A percentile compares a stretch with the other conserved stretches of the same genome.
Evolutionary conservation across 805 yeast genomes (phyloP).

Genomic region (Saccharomycopsis vini): DNA sequence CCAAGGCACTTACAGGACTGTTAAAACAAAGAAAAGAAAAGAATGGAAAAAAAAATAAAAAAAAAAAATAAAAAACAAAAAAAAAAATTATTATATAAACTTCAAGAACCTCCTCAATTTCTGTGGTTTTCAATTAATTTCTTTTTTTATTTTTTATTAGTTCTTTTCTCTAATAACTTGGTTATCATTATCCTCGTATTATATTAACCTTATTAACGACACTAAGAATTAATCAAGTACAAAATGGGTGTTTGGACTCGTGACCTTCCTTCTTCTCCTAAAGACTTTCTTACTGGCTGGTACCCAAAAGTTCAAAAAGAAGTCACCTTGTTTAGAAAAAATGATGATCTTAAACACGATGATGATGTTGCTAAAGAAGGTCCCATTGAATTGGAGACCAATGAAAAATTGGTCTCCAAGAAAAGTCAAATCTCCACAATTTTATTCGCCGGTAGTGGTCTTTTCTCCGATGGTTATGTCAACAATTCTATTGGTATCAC

Average conservation of each 20-base stretch:
- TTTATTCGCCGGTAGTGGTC: constrained; percentile 82
- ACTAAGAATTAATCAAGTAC: no score
- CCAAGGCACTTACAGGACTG: no score
- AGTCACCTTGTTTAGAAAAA: constrained; percentile 27
- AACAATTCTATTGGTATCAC: constrained; percentile 79
- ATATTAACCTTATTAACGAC: no score
- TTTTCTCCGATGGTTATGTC: constrained; percentile 89
- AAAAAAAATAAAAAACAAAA: no score
- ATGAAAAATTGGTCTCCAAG: constrained; percentile 20
- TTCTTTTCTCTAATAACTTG: no score
- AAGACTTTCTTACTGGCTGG: constrained; percentile 35
- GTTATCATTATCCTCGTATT: no score
- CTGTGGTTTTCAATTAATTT: no score
- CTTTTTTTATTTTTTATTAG: no score
- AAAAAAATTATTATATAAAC: no score
- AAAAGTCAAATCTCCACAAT: constrained; percentile 47
- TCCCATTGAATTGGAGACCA: constrained; percentile 15
- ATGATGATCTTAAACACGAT: constrained; percentile 24
- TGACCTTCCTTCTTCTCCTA: constrained; percentile 40
- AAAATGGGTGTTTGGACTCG: constrained; percentile 28
- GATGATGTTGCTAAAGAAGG: constrained; percentile 18
- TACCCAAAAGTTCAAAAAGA: constrained; percentile 34
- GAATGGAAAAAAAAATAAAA: no score
- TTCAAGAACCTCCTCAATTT: no score
- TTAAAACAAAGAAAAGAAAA: no score